phyloP scores from a whole-genome alignment of 2,329 filamentous ascomycete genomes.

The Cercospora zeina region DNA sequence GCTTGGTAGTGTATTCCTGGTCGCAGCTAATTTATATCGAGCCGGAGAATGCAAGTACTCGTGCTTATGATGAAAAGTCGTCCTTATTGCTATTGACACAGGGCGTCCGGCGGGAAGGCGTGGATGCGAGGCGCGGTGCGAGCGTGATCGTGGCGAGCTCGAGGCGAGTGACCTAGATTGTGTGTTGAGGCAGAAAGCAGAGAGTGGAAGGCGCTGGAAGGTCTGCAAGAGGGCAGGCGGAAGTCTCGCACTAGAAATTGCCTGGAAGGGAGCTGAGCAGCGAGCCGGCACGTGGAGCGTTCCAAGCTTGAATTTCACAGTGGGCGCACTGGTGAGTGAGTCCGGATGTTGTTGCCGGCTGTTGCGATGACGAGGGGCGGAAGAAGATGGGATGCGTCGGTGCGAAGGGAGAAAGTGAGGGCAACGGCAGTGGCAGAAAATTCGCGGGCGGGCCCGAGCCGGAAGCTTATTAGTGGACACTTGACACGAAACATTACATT shows the following conservation, averaged over 20 bases:
- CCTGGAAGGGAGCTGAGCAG: not conserved
- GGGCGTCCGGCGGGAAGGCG: constrained; percentile 1
- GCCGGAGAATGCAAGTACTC: not conserved
- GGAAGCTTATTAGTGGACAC: no score
- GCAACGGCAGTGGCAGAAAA: not conserved
- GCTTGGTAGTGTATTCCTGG: not conserved
- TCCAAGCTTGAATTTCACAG: not conserved
- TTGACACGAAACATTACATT: no score
- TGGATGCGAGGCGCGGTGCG: constrained; percentile 1
- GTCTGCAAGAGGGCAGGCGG: not conserved
- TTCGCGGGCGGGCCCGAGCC: not conserved
- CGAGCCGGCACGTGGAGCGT: constrained; percentile 7
- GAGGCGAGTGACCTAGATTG: constrained; percentile 7
- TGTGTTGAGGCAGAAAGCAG: constrained; percentile 4
- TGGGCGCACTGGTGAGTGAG: constrained; percentile 3
- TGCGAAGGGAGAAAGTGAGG: not conserved
- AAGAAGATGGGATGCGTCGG: not conserved
- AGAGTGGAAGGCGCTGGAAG: not conserved
- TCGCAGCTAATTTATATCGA: constrained; percentile 9
- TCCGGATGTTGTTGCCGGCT: constrained; percentile 4
- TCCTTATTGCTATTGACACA: constrained; percentile 2
- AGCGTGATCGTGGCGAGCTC: constrained; percentile 5
- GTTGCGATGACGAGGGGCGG: not conserved
- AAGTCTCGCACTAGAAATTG: constrained; percentile 3
- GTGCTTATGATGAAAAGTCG: not conserved